phyloP scores from a whole-genome alignment of 1,284 basidiomycete species.

The Ceratobasidium theobromae region DNA sequence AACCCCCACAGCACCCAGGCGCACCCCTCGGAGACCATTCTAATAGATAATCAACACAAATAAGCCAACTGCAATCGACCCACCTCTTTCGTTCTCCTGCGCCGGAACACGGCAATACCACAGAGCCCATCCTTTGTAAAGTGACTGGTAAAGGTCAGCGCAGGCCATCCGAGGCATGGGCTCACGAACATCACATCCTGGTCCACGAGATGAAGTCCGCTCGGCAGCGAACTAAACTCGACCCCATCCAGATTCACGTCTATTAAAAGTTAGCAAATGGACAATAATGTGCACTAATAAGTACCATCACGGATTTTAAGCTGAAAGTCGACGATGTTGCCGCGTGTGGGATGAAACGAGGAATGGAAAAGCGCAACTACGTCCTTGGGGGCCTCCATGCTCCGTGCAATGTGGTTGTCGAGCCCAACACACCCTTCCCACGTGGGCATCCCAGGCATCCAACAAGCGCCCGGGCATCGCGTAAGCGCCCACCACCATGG shows the following conservation, averaged over 20 bases:
- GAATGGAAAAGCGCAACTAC: constrained; percentile 75
- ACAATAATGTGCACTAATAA: constrained; percentile 35
- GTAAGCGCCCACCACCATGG: background rate
- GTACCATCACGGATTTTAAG: constrained; percentile 64
- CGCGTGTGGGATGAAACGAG: constrained; percentile 77
- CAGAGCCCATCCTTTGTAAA: constrained; percentile 30
- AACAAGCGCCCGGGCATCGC: background rate
- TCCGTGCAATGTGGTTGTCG: background rate
- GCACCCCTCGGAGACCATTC: constrained; percentile 71
- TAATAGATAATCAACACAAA: constrained; percentile 38
- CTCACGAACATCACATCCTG: constrained; percentile 64
- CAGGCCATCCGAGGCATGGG: background rate
- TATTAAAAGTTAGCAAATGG: constrained; percentile 39
- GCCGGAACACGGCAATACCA: constrained; percentile 29
- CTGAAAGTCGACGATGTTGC: constrained; percentile 74
- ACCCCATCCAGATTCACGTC: constrained; percentile 66
- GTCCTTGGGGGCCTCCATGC: constrained; percentile 29
- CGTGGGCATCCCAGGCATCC: constrained; percentile 19
- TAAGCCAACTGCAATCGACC: background rate
- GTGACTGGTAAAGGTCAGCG: background rate
- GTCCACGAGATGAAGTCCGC: constrained; percentile 75
- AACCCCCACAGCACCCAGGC: constrained; percentile 74
- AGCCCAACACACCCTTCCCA: background rate
- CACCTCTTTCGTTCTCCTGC: constrained; percentile 23
- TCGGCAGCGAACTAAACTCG: constrained; percentile 76